Evolutionary conservation across 768 basidiomycete species (phyloP).

Genomic region (Kwoniella dejecticola): DNA sequence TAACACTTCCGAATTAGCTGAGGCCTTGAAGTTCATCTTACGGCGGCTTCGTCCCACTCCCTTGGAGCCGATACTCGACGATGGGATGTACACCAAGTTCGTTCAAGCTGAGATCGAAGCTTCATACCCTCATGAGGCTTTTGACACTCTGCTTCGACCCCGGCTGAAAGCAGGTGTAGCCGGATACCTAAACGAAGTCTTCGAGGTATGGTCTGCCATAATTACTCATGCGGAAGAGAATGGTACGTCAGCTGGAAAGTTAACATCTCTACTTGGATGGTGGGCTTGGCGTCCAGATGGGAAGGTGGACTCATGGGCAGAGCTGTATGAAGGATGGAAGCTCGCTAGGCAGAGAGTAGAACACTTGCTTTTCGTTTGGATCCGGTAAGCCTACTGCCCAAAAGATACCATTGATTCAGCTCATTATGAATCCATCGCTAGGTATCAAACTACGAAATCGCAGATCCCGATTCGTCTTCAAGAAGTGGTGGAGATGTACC

Average conservation of each 20-base stretch:
- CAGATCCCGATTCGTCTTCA: slow-evolving; percentile 31
- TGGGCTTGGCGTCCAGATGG: slow-evolving; percentile 23
- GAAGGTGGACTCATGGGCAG: slow-evolving; percentile 20
- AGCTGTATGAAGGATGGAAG: slow-evolving; percentile 38
- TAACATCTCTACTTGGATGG: slow-evolving; percentile 34
- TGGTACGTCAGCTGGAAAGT: slow-evolving; percentile 22
- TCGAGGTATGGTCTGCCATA: slow-evolving; percentile 36
- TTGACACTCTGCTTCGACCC: slow-evolving; percentile 18
- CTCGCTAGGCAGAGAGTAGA: slow-evolving; percentile 26
- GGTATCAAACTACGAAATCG: slow-evolving; percentile 30
- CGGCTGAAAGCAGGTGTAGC: neutral
- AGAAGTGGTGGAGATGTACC: slow-evolving; percentile 34
- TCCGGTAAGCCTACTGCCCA: slow-evolving; percentile 29
- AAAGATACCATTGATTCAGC: neutral
- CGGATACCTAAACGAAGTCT: slow-evolving; percentile 30
- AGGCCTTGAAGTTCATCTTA: slow-evolving; percentile 29
- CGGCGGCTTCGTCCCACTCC: slow-evolving; percentile 16
- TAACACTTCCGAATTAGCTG: slow-evolving; percentile 20
- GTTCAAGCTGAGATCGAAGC: slow-evolving; percentile 30
- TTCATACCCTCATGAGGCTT: slow-evolving; percentile 34
- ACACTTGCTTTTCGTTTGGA: slow-evolving; percentile 45
- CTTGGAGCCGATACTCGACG: slow-evolving; percentile 9
- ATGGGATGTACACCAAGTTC: slow-evolving; percentile 26
- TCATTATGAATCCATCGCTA: neutral
- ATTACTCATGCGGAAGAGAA: slow-evolving; percentile 26